Evolutionary conservation across 2,329 filamentous ascomycete species (phyloP), one percentile per base, ranked within the genome.

Genomic region (Colletotrichum sp.): DNA sequence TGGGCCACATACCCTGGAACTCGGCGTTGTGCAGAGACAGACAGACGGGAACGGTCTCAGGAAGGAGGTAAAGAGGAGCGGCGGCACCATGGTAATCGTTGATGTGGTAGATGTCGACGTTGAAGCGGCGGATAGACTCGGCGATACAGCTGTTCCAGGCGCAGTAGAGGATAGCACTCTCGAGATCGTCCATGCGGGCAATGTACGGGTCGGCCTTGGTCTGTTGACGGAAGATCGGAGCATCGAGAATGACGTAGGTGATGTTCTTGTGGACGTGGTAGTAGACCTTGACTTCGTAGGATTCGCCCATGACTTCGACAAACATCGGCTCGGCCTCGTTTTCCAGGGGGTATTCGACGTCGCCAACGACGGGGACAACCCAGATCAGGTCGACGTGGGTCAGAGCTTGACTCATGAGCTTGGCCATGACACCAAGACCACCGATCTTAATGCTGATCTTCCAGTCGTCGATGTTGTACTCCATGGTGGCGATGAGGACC

Each of bases 381-480:
- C 90, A 94, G 77, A 94, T 90, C 1, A 94, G 86, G 80, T 94
- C 89, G 79, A 93, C 89, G 78, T 94, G 91, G 5, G 89, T 86
- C 13, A 94, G 88, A 69, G 92, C 90, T 80, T 92, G 92, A 21
- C 91, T 91, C 92, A 94, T 94, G 3, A 94, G 85, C 79, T 93
- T 91, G 39, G 92, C 92, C 92, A 94, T 94, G 77, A 93, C 92
- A 82, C 92, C 92, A 6, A 94, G 86, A 76, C 92, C 92, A 76
- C 92, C 92, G 63, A 94, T 94, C 84, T 94, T 94, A 84, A 94
- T 92, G 83, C 93, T 94, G 84, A 94, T 92, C 6, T 84, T 88
- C 91, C 92, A 94, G 80, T 94, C 92, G 71, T 92, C 91, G 76
- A 94, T 93, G 77, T 94, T 92, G 83, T 94, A 94, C 82, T 94